phyloP scores from a whole-genome alignment of 129 eudicot genomes.

The Chrysanthemum seticuspe region DNA sequence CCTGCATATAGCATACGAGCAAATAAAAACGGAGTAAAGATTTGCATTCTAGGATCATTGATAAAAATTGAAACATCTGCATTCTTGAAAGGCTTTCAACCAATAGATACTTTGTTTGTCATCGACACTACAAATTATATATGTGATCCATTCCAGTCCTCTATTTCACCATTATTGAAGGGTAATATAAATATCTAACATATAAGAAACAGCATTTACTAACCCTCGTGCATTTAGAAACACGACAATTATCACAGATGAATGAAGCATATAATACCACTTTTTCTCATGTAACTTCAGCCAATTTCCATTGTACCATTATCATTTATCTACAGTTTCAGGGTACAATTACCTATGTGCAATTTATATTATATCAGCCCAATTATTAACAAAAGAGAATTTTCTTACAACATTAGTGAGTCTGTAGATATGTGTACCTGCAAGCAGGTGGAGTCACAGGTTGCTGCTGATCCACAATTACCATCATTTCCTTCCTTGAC shows the following conservation, averaged over 20 bases:
- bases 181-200: background rate
- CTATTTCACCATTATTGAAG: background rate
- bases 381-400: constrained; percentile 6
- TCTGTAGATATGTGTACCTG: constrained; percentile 52
- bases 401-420: constrained; percentile 15
- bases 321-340: no score
- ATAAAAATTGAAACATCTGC: background rate
- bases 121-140: background rate
- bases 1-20: constrained; percentile 35
- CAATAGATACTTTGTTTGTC: background rate
- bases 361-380: background rate
- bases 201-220: background rate
- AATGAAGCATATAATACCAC: background rate
- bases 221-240: background rate
- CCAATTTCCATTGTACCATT: background rate
- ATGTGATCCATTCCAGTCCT: background rate
- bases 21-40: background rate
- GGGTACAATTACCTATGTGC: background rate
- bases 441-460: constrained; percentile 82
- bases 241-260: background rate
- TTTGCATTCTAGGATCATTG: background rate
- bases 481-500: constrained; percentile 91
- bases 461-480: constrained; percentile 75
- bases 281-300: background rate
- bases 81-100: background rate